phyloP scores from a whole-genome alignment of 768 basidiomycete genomes.

The Hygrophorus russula region DNA sequence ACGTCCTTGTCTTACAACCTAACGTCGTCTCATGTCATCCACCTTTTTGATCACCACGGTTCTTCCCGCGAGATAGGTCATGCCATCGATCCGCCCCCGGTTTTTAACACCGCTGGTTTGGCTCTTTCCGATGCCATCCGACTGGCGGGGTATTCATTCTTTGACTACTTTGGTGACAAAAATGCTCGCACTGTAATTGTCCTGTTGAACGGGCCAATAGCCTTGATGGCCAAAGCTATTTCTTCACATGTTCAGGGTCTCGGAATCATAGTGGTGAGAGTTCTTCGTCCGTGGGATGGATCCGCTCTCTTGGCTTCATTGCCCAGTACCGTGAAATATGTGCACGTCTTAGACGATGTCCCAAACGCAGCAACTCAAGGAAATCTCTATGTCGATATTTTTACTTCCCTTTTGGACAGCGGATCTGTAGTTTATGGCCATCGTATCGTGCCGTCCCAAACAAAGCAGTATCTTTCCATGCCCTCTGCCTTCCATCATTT shows the following conservation, averaged over 20 bases:
- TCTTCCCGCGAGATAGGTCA: conserved; percentile 68
- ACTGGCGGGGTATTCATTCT: conserved; percentile 56
- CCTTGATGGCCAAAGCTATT: conserved; percentile 48
- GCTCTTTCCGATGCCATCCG: conserved; percentile 38
- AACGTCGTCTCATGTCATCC: conserved; percentile 59
- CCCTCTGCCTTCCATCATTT: conserved; percentile 34
- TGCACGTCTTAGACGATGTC: conserved; percentile 77
- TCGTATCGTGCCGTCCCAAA: conserved; percentile 46
- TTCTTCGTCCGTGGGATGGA: conserved; percentile 78
- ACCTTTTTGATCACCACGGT: conserved; percentile 84
- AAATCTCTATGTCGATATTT: conserved; percentile 60
- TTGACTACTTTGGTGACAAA: conserved; percentile 62
- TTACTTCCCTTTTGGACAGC: conserved; percentile 41
- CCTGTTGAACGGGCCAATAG: conserved; percentile 64
- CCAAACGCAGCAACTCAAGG: conserved; percentile 51
- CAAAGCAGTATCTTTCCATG: conserved; percentile 36
- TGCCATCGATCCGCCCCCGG: conserved; percentile 26
- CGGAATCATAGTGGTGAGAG: conserved; percentile 62
- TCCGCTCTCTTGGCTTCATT: conserved; percentile 46
- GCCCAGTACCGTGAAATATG: conserved; percentile 42
- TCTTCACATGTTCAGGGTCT: conserved; percentile 34
- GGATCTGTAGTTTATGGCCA: conserved; percentile 38
- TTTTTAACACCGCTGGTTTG: conserved; percentile 17
- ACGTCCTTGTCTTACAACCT: conserved; percentile 67
- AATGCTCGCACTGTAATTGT: conserved; percentile 59